Evolutionary conservation across 805 yeast genomes (phyloP), one percentile per base, ranked within the genome.

Genomic region (Lipomyces spencermartinsiae): DNA sequence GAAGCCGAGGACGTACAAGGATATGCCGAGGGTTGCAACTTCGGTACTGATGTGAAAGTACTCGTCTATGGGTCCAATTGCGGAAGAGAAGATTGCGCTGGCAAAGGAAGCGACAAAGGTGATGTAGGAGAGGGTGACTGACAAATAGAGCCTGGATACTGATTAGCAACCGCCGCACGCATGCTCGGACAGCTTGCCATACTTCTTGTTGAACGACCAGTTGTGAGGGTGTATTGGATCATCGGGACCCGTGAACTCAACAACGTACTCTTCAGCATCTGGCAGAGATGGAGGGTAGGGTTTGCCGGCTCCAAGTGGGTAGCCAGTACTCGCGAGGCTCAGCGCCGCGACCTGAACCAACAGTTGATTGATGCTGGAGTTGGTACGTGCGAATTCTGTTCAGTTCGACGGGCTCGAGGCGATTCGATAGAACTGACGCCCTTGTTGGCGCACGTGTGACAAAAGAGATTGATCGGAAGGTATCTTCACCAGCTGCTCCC

Each of bases 1-100:
- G 79, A 93, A 93, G 16, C 98, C 98, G 53, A 92, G 78, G 22
- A 93, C 97, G 74, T 86, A 93, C 29, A 92, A 81, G 0, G 97
- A 87, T 4, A 92, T 84, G 65, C 92, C 90, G 58, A 93, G 82
- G 25, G 90, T 84, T 12, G 89, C 89, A 10, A 88, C 93, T 10
- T 86, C 89, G 3, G 75, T 69, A 55, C 90, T 89, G 58, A 93
- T 86, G 68, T 84, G 84, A 78, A 78, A 93, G 49, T 82, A 78
- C 60, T 72, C 79, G 73, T 83, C 77, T 43, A 92, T 74, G 19
- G 78, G 83, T 0, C 78, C 75, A 14, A 86, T 81, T 4, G 88
- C 89, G 37, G 89, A 83, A 0, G 97, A 86, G 75, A 88, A 91
- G 75, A 91, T 83, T 19, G 96, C 89, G 1, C 97, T 90, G 58